Evolutionary conservation across 2,329 filamentous ascomycete genomes (phyloP), one percentile per base, ranked within the genome.

Genomic region (Colletotrichum sp.): DNA sequence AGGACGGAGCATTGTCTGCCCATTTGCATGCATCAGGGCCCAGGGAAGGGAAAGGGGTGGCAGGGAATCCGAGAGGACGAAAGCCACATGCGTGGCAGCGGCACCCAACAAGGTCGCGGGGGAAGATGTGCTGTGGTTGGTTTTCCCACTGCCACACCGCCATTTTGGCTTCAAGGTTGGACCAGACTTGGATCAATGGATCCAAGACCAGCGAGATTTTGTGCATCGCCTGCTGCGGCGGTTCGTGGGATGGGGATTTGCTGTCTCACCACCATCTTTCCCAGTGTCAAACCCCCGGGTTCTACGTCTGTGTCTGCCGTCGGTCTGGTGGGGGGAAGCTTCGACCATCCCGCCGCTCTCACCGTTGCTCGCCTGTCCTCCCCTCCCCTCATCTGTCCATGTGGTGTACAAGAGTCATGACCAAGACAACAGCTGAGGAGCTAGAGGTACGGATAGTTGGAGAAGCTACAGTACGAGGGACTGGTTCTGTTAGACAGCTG

Each of bases 71-170:
- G 49, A 32, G 24, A 57, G 21, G 32, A n/a, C 59, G 39, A 49
- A n/a, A 55, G 36, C 64, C 36, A 67, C 26, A 67, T 34, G 64
- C 26, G 57, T 36, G 65, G 68, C 59, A 39, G 62, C 52, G 49
- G 44, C 44, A 57, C 62, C 69, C 55, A 72, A 21, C 67, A 65
- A 60, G 60, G 60, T 75, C 39, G 21, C 49, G 49, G 52, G 28
- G 30, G 30, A 52, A 26, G 52, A 44, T 59, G 16, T 60, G 34
- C 64, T 44, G 28, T 57, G n/a, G 26, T 68, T 30, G 21, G 30
- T 8, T 44, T 64, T 72, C 65, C 39, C 44, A 66, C 52, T 75
- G 75, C 71, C 75, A 77, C 75, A 77, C 75, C 75, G 75, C 75
- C 60, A 75, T 65, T 75, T 60, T 75, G 34, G 71, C 74, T 69